Percentiles rank a stretch among this genome's conserved stretches.
Evolutionary conservation across 2,329 filamentous ascomycete genomes (phyloP).

Genomic region (Monilinia polystroma): DNA sequence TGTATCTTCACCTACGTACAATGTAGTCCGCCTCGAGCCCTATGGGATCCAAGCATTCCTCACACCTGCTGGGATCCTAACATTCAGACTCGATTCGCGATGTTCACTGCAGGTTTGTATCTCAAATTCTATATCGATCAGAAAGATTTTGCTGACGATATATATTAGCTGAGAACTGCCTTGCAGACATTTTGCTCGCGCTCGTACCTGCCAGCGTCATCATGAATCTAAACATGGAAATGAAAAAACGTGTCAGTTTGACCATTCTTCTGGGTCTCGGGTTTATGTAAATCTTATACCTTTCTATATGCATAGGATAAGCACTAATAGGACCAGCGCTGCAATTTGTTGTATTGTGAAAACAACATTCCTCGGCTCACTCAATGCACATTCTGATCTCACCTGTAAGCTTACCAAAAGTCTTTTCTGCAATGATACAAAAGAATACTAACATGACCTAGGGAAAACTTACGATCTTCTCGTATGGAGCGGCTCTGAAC

Average conservation of each 20-base stretch:
- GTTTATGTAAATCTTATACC: conserved; percentile 13
- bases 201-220: conserved; percentile 20
- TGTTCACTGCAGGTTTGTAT: conserved; percentile 18
- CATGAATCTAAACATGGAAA: conserved; percentile 16
- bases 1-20: conserved; percentile 19
- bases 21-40: conserved; percentile 13
- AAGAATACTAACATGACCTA: not conserved
- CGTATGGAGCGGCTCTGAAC: conserved; percentile 20
- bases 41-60: conserved; percentile 12
- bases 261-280: conserved; percentile 20
- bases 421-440: not conserved
- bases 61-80: conserved; percentile 17
- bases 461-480: conserved; percentile 21
- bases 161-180: conserved; percentile 15
- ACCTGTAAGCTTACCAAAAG: conserved; percentile 17
- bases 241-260: conserved; percentile 21
- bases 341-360: conserved; percentile 23
- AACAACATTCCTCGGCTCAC: conserved; percentile 11
- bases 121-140: no score
- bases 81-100: conserved; percentile 16
- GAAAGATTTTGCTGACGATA: not conserved
- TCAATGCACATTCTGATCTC: conserved; percentile 18
- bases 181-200: conserved; percentile 21
- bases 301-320: not conserved
- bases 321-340: conserved; percentile 15